Conservation (phyloP, 148 eudicot genomes). For the Rhododendron mucronatum region DNA sequence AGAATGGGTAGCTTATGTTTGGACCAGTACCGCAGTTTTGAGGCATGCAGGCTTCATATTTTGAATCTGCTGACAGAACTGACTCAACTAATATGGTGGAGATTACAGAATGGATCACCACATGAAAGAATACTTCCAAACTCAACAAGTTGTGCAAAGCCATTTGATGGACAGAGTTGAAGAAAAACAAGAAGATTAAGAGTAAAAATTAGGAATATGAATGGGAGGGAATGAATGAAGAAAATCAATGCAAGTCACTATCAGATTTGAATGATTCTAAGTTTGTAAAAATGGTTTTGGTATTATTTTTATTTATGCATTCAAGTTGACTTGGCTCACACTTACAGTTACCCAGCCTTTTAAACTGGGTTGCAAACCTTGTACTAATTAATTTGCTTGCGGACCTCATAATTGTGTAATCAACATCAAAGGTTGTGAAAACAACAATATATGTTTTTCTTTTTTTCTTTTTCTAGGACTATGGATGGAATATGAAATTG, state of each 20-base stretch:
- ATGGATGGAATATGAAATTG: background rate
- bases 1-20: constrained; percentile 3
- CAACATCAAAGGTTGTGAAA: background rate
- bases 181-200: background rate
- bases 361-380: background rate
- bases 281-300: background rate
- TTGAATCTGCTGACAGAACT: background rate
- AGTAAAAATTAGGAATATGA: background rate
- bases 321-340: background rate
- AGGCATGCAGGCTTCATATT: background rate
- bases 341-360: background rate
- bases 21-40: background rate
- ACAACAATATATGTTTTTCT: background rate
- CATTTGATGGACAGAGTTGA: background rate
- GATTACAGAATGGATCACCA: background rate
- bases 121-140: background rate
- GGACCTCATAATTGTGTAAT: too few species aligned
- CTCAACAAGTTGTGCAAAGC: background rate
- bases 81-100: background rate
- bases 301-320: background rate
- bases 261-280: background rate
- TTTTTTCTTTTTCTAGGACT: background rate
- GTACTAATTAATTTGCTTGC: background rate
- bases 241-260: background rate
- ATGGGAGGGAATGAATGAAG: background rate